Base-by-base conservation (phyloP, 2,329 filamentous ascomycete genomes). In the Exophiala phaeomuriformis region DNA sequence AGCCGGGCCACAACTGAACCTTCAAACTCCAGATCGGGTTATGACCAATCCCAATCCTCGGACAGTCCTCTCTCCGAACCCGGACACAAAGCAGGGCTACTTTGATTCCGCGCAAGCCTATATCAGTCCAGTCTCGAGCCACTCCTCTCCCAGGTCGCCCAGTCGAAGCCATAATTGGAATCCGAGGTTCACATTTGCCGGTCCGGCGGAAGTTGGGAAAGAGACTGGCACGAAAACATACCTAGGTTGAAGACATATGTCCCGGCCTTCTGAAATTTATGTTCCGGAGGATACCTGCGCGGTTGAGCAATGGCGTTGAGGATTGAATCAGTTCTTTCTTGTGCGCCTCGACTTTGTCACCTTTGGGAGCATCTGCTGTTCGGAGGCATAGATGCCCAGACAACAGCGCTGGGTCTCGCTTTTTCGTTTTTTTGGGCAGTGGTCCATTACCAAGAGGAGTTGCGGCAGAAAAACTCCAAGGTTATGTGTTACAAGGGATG, bases 21-120 rank as follows among this genome's bases (percentile, higher is more conserved):
- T 62, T 48, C 65, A 58, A 36, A 64, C 65, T n/a, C 64, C 64
- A 61, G 59, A 55, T 57, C 63, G 49, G 56, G 58, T 61, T 44
- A 62, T 62, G 31, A 59, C 61, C 27, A 62, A 27, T 39, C 63
- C 46, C 55, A 61, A 12, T 54, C 55, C 47, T 55, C 62, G 37
- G 36, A 53, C 48, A 29, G 44, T 52, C 60, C 60, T 60, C 39
- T 63, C 64, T 42, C 64, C 62, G 6, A 48, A 42, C 28, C 42
- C 41, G 30, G 59, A 56, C 55, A 41, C 47, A 41, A 59, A 56
- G 54, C 68, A 55, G 32, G 67, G 69, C 45, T 69, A 70, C 51
- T 72, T 72, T 56, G 71, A 69, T 27, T 67, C 68, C 5, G 73
- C 76, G 52, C 71, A 72, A 27, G 69, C 69, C 54, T 79, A 77